phyloP scores from a whole-genome alignment of 306 rosid genomes.

The Ziziphus jujuba region DNA sequence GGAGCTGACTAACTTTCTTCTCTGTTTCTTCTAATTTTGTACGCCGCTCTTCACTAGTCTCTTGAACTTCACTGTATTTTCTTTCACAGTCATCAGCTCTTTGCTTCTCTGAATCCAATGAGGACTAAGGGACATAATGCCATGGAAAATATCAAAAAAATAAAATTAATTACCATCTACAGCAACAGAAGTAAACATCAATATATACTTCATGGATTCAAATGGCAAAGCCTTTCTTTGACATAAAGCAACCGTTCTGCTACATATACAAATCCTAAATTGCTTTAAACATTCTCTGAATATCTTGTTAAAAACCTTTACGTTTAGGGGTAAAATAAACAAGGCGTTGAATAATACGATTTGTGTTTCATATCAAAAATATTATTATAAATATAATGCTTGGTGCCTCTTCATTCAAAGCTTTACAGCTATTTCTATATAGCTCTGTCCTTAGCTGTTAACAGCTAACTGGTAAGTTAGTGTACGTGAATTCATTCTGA shows the following conservation, averaged over 20 bases:
- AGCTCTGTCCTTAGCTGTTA: too few relatives aligned
- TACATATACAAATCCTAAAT: neutral
- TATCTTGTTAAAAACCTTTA: neutral
- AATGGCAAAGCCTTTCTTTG: neutral
- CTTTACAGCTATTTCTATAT: too few relatives aligned
- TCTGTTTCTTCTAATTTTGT: slow-evolving; percentile 69
- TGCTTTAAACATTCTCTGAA: too few relatives aligned
- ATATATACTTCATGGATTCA: neutral
- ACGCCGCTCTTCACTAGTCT: slow-evolving; percentile 38
- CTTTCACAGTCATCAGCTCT: slow-evolving; percentile 56
- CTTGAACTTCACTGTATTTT: slow-evolving; percentile 62
- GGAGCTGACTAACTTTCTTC: slow-evolving; percentile 68
- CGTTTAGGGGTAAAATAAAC: neutral
- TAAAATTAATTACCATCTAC: neutral
- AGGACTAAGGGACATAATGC: slow-evolving; percentile 37
- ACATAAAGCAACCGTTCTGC: neutral
- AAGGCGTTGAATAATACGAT: neutral
- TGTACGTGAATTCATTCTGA: too few relatives aligned
- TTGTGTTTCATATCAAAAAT: too few relatives aligned
- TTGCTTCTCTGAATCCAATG: slow-evolving; percentile 56
- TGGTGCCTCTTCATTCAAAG: too few relatives aligned
- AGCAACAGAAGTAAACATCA: neutral
- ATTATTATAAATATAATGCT: too few relatives aligned
- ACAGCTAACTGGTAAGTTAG: too few relatives aligned
- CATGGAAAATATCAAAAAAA: slow-evolving; percentile 24